These are phyloP conservation scores for Suhomyces pyralidae DNA, from an alignment of 805 yeast genomes.

Conservation along the genomic window DNA sequence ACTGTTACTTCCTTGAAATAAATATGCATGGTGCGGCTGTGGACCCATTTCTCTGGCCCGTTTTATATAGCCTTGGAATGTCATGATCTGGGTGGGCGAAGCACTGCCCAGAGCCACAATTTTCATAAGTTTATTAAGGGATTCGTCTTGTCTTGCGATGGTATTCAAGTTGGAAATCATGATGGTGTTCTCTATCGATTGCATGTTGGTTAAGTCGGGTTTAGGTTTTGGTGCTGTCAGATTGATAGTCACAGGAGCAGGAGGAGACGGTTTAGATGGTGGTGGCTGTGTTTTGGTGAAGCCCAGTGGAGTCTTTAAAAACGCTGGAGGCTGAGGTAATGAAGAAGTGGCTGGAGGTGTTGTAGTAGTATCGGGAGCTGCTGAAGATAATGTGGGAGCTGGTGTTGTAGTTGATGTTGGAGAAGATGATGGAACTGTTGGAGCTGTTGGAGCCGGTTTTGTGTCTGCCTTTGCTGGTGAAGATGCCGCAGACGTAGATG, in stretches of 20 bases:
- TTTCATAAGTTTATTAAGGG: slow-evolving; percentile 71
- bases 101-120: slow-evolving; percentile 85
- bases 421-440: background rate
- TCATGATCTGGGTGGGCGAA: slow-evolving; percentile 62
- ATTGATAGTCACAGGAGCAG: background rate
- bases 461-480: background rate
- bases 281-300: slow-evolving; percentile 1
- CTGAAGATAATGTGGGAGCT: background rate
- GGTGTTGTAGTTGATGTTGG: background rate
- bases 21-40: slow-evolving; percentile 39
- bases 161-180: slow-evolving; percentile 84
- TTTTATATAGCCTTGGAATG: slow-evolving; percentile 77
- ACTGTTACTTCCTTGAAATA: slow-evolving; percentile 14
- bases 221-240: background rate
- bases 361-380: background rate
- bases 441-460: background rate
- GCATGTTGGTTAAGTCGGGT: slow-evolving; percentile 35
- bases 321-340: background rate
- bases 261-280: background rate
- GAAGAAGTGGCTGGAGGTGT: background rate
- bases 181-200: slow-evolving; percentile 63
- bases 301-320: background rate
- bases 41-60: slow-evolving; percentile 76
- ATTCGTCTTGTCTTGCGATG: slow-evolving; percentile 71
- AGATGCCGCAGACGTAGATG: background rate